Evolutionary conservation across 2,329 filamentous ascomycete species (phyloP), one percentile per base, ranked within the genome.

Genomic region (Alternaria arbusti): DNA sequence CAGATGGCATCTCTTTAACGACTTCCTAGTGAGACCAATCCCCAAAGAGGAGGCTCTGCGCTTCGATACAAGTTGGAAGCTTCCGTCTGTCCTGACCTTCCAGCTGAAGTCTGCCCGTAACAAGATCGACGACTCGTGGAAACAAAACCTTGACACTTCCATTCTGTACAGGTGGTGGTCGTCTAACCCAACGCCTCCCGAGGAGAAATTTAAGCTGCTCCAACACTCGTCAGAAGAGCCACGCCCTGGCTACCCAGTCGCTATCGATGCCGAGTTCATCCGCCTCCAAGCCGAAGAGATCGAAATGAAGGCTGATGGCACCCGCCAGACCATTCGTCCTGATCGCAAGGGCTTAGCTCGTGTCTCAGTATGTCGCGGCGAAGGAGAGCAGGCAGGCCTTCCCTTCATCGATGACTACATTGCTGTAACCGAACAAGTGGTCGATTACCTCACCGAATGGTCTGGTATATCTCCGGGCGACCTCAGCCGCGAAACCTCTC

Each of bases 401-500:
- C 93, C 96, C 0, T 98, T 98, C 75, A 96, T 99, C 67, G 96
- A 99, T 76, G 96, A 99, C 81, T 99, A 99, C 79, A 97, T 99
- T 66, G 89, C 90, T 30, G 95, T 96, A 73, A 90, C 90, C 64
- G 96, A 98, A 76, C 90, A 91, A 1, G 93, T 99, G 23, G 92
- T 98, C 62, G 96, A 99, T 82, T 97, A 98, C 77, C 85, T 99
- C 40, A 99, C 96, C 0, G 90, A 91, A 47, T 98, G 93, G 83
- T 98, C 95, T 0, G 96, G 96, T 45, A 97, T 99, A 70, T 91
- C 90, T 5, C 87, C 90, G 1, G 90, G 91, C 22, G 96, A 99
- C 75, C 85, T 99, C 9, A 94, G 97, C 71, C 89, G 91, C 25
- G 86, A 89, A 59, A 86, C 87, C n/a, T 92, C 91, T 46, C 88